Percentiles rank a stretch among this genome's conserved stretches.
Evolutionary conservation across 352 stramenopile genomes (phyloP).

Genomic region (Globisporangium nunn): DNA sequence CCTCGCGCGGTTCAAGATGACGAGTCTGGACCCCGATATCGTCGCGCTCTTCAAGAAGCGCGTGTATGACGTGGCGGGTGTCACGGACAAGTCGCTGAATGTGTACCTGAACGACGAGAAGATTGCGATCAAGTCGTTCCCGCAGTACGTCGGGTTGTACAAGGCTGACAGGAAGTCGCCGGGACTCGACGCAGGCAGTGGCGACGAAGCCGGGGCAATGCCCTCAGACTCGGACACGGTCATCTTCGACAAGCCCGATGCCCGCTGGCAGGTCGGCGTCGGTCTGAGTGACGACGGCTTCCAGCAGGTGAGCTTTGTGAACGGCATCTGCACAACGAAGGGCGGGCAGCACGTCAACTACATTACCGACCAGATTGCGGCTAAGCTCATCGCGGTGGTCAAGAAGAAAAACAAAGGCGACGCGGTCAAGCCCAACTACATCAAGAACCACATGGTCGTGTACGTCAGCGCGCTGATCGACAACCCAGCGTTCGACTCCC

Average conservation of each 20-base stretch:
- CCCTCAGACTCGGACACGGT: slow-evolving; percentile 30
- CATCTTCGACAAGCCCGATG: slow-evolving; percentile 92
- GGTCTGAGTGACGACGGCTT: slow-evolving; percentile 90
- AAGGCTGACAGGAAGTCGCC: slow-evolving; percentile 26
- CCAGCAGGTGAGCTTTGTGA: slow-evolving; percentile 97
- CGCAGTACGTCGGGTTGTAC: slow-evolving; percentile 93
- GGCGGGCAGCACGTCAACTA: slow-evolving; percentile 95
- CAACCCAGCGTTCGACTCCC: slow-evolving; percentile 97
- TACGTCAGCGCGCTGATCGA: slow-evolving; percentile 96
- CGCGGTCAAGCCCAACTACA: slow-evolving; percentile 90
- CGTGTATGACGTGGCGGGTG: slow-evolving; percentile 95
- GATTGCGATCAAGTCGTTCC: slow-evolving; percentile 90
- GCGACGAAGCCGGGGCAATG: slow-evolving; percentile 3
- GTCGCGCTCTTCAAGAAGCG: slow-evolving; percentile 95
- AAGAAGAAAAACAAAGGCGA: slow-evolving; percentile 94
- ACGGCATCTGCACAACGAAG: slow-evolving; percentile 95
- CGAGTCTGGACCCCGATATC: slow-evolving; percentile 89
- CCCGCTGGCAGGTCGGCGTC: slow-evolving; percentile 93
- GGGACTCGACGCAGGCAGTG: slow-evolving; percentile 7
- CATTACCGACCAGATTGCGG: slow-evolving; percentile 87
- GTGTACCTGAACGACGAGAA: slow-evolving; percentile 94
- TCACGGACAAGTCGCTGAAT: slow-evolving; percentile 87
- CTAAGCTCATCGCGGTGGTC: slow-evolving; percentile 84
- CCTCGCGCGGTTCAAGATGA: slow-evolving; percentile 90
- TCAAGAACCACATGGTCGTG: slow-evolving; percentile 95